phyloP scores from a whole-genome alignment of 208 protist genomes.

The Trypanosoma cruzi region DNA sequence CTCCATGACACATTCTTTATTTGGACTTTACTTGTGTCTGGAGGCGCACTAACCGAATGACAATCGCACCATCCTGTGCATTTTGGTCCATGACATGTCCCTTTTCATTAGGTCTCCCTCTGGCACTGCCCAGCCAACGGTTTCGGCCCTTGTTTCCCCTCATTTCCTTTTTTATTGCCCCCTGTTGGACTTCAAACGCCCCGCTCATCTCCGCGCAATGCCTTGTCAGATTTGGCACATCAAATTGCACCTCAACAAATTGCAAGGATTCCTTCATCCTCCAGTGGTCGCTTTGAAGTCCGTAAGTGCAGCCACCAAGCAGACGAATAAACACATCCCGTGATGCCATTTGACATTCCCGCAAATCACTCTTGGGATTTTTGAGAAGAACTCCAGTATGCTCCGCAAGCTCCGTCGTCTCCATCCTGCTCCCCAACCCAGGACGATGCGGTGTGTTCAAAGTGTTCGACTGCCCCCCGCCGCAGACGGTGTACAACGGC shows the following conservation, averaged over 20 bases:
- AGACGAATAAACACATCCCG: constrained; percentile 48
- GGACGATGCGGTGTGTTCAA: constrained; percentile 51
- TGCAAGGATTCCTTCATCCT: constrained; percentile 49
- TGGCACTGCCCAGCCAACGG: constrained; percentile 28
- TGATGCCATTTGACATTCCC: constrained; percentile 23
- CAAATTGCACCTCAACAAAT: constrained; percentile 51
- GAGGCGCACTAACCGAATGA: constrained; percentile 29
- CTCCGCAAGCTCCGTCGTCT: constrained; percentile 46
- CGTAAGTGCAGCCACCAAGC: constrained; percentile 34
- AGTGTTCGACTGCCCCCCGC: constrained; percentile 40
- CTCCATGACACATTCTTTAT: too few relatives aligned
- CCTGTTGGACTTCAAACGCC: constrained; percentile 8
- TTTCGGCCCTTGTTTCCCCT: constrained; percentile 19
- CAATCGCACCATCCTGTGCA: constrained; percentile 20
- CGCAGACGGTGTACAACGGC: constrained; percentile 46
- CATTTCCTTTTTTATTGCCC: constrained; percentile 2
- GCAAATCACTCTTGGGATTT: background rate
- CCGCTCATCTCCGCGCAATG: constrained; percentile 23
- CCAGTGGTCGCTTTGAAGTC: constrained; percentile 25
- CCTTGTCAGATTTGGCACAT: constrained; percentile 28
- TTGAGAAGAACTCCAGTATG: constrained; percentile 38
- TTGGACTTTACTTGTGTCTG: constrained; percentile 1
- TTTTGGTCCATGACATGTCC: constrained; percentile 25
- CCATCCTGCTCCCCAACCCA: constrained; percentile 30
- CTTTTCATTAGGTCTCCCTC: constrained; percentile 6